Base-by-base conservation (phyloP, 352 stramenopile genomes). In the Phytophthora megakarya region DNA sequence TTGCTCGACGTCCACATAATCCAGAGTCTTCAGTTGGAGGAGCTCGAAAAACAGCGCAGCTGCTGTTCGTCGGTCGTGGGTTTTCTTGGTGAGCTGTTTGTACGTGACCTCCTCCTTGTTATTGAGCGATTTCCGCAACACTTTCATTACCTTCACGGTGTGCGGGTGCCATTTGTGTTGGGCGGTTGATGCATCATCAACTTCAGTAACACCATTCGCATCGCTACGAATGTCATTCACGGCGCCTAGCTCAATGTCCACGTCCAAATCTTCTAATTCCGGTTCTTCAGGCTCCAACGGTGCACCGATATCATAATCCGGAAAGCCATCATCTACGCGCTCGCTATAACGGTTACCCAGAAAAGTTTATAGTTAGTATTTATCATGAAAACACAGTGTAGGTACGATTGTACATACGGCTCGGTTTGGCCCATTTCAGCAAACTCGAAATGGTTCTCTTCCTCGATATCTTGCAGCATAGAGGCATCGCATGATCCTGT, bases 141-240 rank as follows among this genome's bases (percentile, higher is more conserved):
- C 84, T 38, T 92, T 89, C 80, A 94, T 94, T 52, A 99, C 96
- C 67, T 98, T 98, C 51, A 98, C 85, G 1, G 97, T 99, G 73
- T 99, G 95, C 33, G 97, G 97, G 78, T 99, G 97, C 97, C 97
- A 99, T 66, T 99, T 98, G 76, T 98, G 90, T 45, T 92, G 83
- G 5, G 81, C 84, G 1, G 78, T 86, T 0, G 80, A 83, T 10
- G 79, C 23, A 42, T 78, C 61, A 18, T 69, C 59, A 16, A 54
- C 5, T 3, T 80, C 61, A 26, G 73, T 69, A 6, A 40, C 50
- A 6, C 78, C 66, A 39, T 85, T 76, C 22, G 80, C 73, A 66
- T 90, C 88, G 25, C 75, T 81, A 55, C 88, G 83, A 33, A 93
- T 61, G 42, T 95, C 83, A 52, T 91, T 93, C 25, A 90, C 84